Evolutionary conservation across 345 rosid species (phyloP).

Genomic region (Populus deltoides): DNA sequence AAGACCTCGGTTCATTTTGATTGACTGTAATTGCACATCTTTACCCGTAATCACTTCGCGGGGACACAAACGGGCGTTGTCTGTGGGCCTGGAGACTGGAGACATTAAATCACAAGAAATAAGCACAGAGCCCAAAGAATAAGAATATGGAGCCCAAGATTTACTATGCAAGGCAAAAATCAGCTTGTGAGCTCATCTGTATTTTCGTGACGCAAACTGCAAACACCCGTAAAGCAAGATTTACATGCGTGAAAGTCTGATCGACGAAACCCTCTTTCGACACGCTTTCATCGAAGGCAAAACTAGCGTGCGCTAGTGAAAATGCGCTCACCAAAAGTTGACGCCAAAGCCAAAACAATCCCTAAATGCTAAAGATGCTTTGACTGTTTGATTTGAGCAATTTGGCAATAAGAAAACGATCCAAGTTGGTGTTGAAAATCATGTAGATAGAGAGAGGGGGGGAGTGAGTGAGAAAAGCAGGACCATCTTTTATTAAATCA

Average conservation of each 20-base stretch:
- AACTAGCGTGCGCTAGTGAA: not conserved
- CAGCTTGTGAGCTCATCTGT: not conserved
- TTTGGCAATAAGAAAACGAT: conserved; percentile 21
- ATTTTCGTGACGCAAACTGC: not conserved
- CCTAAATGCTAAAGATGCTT: conserved; percentile 8
- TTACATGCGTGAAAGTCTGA: not conserved
- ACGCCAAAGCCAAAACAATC: not conserved
- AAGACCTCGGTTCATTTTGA: not conserved
- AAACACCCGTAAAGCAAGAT: not conserved
- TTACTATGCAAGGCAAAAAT: not conserved
- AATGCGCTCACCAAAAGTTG: not conserved
- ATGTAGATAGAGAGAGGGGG: conserved; percentile 18
- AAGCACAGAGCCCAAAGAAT: not conserved
- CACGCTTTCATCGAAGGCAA: not conserved
- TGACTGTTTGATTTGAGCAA: conserved; percentile 20
- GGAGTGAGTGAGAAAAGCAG: not conserved
- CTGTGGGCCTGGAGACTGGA: not conserved
- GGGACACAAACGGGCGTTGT: not conserved
- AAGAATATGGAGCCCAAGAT: not conserved
- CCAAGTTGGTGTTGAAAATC: conserved; percentile 25
- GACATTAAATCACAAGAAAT: not conserved
- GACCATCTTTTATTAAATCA: not conserved
- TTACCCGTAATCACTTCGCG: not conserved
- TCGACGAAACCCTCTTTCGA: not conserved
- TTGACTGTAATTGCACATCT: not conserved